phyloP scores from a whole-genome alignment of 2,329 filamentous ascomycete genomes.

The Zymoseptoria ardabiliae region DNA sequence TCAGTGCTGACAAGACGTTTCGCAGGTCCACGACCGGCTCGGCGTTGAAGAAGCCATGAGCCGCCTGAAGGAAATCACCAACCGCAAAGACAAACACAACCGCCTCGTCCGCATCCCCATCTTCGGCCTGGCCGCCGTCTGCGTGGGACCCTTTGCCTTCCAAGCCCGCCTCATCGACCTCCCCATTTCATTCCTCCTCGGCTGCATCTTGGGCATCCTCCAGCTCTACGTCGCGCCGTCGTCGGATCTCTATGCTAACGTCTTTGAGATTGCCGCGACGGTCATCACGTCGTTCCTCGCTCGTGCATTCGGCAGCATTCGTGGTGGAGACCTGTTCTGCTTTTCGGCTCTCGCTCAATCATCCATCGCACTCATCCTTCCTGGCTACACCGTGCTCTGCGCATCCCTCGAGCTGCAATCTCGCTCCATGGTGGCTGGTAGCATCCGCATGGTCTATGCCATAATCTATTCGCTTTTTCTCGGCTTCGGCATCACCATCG shows the following conservation, averaged over 20 bases:
- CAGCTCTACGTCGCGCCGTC: conserved; percentile 68
- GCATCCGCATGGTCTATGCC: conserved; percentile 47
- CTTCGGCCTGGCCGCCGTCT: conserved; percentile 68
- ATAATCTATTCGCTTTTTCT: conserved; percentile 48
- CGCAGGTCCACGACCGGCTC: conserved; percentile 60
- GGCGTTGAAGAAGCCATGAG: conserved; percentile 62
- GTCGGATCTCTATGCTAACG: conserved; percentile 59
- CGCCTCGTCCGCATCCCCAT: conserved; percentile 49
- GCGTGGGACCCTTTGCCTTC: conserved; percentile 75
- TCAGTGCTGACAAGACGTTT: conserved; percentile 1
- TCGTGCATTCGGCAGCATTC: conserved; percentile 44
- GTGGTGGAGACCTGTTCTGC: conserved; percentile 38
- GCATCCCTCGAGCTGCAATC: conserved; percentile 44
- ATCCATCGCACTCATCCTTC: conserved; percentile 44
- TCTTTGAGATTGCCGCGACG: conserved; percentile 44
- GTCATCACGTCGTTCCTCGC: conserved; percentile 45
- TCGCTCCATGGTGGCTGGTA: conserved; percentile 42
- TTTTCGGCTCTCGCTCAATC: conserved; percentile 46
- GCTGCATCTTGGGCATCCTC: conserved; percentile 64
- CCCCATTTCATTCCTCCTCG: conserved; percentile 68
- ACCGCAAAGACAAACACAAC: conserved; percentile 48
- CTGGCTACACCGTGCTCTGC: conserved; percentile 46
- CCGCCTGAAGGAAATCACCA: conserved; percentile 56
- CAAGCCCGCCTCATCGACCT: conserved; percentile 69
- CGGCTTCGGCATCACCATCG: conserved; percentile 46